Conservation (phyloP, 2,329 filamentous ascomycete species). For the Alternaria gansuensis region DNA sequence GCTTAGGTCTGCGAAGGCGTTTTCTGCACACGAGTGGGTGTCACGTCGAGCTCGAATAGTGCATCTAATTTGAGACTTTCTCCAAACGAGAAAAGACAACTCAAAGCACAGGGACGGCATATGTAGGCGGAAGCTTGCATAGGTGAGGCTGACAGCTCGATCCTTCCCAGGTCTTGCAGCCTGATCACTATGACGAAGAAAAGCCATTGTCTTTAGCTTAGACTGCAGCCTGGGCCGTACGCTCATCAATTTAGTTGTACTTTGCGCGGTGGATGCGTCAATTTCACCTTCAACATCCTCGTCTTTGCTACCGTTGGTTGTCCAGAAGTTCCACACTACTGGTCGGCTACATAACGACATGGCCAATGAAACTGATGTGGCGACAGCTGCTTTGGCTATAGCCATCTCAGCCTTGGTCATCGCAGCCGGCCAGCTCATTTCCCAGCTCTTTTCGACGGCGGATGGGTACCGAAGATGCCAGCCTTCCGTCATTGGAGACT, state of each 20-base stretch:
- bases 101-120: not conserved
- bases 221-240: too few species aligned
- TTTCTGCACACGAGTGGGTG: not conserved
- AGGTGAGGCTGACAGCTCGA: not conserved
- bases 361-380: slow-evolving; percentile 3
- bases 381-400: slow-evolving; percentile 15
- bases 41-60: not conserved
- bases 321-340: not conserved
- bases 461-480: slow-evolving; percentile 25
- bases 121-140: not conserved
- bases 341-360: not conserved
- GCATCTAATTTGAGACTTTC: not conserved
- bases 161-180: not conserved
- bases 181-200: not conserved
- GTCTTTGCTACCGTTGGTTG: not conserved
- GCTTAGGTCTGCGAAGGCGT: not conserved
- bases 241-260: too few species aligned
- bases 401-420: slow-evolving; percentile 20
- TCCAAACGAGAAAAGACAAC: accelerated
- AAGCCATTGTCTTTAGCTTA: too few species aligned
- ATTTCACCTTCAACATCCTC: not conserved
- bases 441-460: slow-evolving; percentile 24
- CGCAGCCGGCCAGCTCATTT: slow-evolving; percentile 10
- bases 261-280: too few species aligned
- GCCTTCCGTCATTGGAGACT: slow-evolving; percentile 13